Conservation (phyloP, 495 filamentous ascomycete species). For the Aspergillus cristatus region DNA sequence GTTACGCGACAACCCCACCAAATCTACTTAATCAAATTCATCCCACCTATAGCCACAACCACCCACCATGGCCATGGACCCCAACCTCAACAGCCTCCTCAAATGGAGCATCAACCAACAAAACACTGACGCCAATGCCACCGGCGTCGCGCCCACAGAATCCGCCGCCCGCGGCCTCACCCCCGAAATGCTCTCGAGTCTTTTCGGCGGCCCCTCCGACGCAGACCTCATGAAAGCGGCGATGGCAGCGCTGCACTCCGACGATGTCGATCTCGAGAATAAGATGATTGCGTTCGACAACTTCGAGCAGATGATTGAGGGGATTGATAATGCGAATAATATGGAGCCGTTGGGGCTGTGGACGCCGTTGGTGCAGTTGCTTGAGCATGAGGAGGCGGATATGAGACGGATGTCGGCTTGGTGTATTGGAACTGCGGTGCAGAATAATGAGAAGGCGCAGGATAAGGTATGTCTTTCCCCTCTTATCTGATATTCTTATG, state of each 20-base stretch:
- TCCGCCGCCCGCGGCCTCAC: slow-evolving; percentile 41
- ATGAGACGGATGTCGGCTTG: slow-evolving; percentile 77
- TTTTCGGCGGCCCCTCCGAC: slow-evolving; percentile 77
- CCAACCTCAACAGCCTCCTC: slow-evolving; percentile 67
- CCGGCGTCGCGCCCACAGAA: slow-evolving; percentile 7
- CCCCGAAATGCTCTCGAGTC: slow-evolving; percentile 54
- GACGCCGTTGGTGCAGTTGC: slow-evolving; percentile 61
- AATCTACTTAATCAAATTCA: slow-evolving; percentile 8
- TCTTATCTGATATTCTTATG: background rate
- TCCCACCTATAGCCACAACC: slow-evolving; percentile 2
- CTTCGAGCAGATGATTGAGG: slow-evolving; percentile 86
- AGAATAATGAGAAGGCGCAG: slow-evolving; percentile 84
- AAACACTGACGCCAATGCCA: slow-evolving; percentile 16
- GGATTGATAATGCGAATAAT: slow-evolving; percentile 93
- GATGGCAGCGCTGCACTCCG: slow-evolving; percentile 60
- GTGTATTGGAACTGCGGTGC: slow-evolving; percentile 89
- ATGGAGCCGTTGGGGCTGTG: slow-evolving; percentile 68
- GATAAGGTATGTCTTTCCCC: slow-evolving; percentile 45
- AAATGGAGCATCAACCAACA: slow-evolving; percentile 85
- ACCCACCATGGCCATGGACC: slow-evolving; percentile 31
- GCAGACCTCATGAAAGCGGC: slow-evolving; percentile 80
- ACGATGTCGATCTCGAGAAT: slow-evolving; percentile 60
- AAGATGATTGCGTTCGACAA: slow-evolving; percentile 90
- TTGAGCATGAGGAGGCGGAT: slow-evolving; percentile 58
- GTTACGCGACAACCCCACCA: too few relatives aligned